Percentiles rank a stretch among this genome's conserved stretches.
Conservation (phyloP, 148 eudicot species). For the Cornus controversa region DNA sequence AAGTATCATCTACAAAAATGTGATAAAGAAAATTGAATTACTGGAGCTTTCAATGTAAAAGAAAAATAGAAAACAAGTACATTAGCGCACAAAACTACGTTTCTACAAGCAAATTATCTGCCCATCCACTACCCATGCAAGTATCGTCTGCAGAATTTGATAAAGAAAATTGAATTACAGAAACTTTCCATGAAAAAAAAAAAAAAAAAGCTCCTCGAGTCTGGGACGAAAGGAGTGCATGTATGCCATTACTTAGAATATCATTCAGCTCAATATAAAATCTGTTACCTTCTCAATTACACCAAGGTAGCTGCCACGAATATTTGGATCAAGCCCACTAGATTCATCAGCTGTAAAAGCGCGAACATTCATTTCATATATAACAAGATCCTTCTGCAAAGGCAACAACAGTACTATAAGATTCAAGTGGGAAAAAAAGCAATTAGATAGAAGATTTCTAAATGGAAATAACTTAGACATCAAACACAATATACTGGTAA, state of each 20-base stretch:
- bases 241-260: neutral
- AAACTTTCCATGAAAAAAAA: neutral
- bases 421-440: neutral
- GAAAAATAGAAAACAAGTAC: too few relatives aligned
- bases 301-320: conserved; percentile 96
- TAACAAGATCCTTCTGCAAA: conserved; percentile 87
- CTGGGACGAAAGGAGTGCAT: neutral
- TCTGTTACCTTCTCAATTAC: conserved; percentile 86
- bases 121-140: neutral
- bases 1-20: too few relatives aligned
- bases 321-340: conserved; percentile 68
- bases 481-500: neutral
- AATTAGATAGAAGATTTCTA: neutral
- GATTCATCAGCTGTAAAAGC: conserved; percentile 90
- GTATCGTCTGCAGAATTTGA: neutral
- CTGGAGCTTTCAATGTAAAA: too few relatives aligned
- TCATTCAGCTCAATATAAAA: neutral
- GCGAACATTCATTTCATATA: conserved; percentile 98
- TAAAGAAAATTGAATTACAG: neutral
- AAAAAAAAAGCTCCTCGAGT: too few relatives aligned
- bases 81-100: too few relatives aligned
- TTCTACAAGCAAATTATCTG: too few relatives aligned
- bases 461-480: conserved; percentile 7
- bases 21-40: too few relatives aligned
- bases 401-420: neutral